Base-by-base conservation (phyloP, 2,329 filamentous ascomycete species). In the Aspergillus tubingensis region DNA sequence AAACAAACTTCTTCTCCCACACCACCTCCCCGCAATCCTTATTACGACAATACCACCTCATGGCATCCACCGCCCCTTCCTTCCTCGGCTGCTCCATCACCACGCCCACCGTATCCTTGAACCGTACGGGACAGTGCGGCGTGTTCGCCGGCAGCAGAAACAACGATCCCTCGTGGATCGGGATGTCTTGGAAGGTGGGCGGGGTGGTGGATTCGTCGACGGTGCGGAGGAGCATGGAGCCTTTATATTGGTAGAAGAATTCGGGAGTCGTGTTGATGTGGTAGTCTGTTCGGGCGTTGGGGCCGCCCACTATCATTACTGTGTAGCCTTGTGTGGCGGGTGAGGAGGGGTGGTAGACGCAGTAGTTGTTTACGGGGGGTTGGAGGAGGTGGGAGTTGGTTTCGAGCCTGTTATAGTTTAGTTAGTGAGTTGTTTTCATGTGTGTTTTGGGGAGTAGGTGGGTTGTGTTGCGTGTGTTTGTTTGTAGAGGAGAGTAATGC, bases 161-260 rank as follows among this genome's bases (percentile, higher is more conserved):
- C 85, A 98, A 90, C 68, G 95, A 92, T 65, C 94, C 94, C 79
- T 98, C 92, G 71, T 88, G 85, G 79, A 98, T 96, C 72, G 92
- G 83, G 65, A 98, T 86, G 78, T 98, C 94, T 66, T 87, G 85
- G 79, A 96, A 96, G 51, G 80, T 73, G 0, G 76, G 76, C 62
- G 74, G 83, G 76, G 60, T 82, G 77, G 71, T 81, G 60, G 71
- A 73, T 5, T 77, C 77, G 72, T 97, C 92, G 65, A 97, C 91
- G 15, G 95, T 90, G 75, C 96, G 96, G 68, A 99, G 89, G 60
- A 95, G 83, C 94, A 98, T 97, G 67, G 89, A 88, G 67, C 95
- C 95, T 70, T 88, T 88, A 85, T 96, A 88, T 79, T 98, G 94
- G 84, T 95, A 98, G 86, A 98, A 99, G 89, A 93, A 98, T 78